Percentiles rank a stretch among this genome's conserved stretches.
Evolutionary conservation across 306 rosid species (phyloP).

Genomic region (Ochetophila trinervis): DNA sequence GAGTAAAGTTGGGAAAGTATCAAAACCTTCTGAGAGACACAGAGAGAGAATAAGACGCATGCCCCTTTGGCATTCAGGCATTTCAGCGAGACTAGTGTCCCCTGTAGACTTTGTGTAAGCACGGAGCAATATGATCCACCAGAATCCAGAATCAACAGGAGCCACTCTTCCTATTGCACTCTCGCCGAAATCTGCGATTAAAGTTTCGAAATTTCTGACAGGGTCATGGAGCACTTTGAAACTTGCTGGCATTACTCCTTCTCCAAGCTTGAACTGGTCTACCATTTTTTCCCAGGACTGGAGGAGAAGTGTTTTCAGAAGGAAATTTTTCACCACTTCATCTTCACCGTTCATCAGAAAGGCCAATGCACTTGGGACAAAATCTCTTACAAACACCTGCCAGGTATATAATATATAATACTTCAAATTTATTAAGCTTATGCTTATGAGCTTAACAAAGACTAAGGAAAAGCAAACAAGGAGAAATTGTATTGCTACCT

Average conservation of each 20-base stretch:
- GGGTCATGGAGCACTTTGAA: constrained; percentile 35
- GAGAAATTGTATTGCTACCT: constrained; percentile 9
- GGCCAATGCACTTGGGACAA: constrained; percentile 39
- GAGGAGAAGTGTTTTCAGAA: constrained; percentile 34
- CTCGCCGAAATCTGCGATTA: constrained; percentile 35
- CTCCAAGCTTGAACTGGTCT: constrained; percentile 37
- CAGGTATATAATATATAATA: neutral
- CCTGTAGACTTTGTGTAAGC: constrained; percentile 41
- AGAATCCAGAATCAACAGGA: constrained; percentile 40
- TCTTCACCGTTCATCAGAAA: constrained; percentile 37
- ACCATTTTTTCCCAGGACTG: constrained; percentile 34
- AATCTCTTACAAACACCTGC: constrained; percentile 37
- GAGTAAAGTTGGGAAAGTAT: constrained; percentile 36
- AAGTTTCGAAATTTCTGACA: constrained; percentile 19
- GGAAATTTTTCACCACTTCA: constrained; percentile 31
- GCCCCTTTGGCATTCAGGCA: constrained; percentile 40
- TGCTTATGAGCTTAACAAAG: neutral
- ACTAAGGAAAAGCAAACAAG: neutral
- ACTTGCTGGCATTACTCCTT: constrained; percentile 40
- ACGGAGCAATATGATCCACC: constrained; percentile 42
- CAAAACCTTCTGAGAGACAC: constrained; percentile 39
- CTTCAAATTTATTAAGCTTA: neutral
- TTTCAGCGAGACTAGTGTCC: constrained; percentile 29
- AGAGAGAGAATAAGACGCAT: constrained; percentile 31
- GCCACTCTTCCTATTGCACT: constrained; percentile 42